Base-by-base conservation (phyloP, 345 rosid species). In the Bretschneidera sinensis region DNA sequence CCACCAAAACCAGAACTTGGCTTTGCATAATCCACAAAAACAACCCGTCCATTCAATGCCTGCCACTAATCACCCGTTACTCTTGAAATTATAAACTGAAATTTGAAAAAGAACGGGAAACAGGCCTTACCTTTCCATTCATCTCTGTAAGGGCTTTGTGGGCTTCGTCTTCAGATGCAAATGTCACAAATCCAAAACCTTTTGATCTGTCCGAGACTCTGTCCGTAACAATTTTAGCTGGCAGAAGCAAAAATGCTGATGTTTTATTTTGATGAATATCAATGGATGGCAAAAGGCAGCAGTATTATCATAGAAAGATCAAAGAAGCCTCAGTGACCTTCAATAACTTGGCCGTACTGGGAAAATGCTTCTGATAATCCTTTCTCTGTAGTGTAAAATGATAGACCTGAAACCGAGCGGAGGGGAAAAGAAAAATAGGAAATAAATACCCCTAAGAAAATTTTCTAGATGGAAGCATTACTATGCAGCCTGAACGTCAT, bases 141-240 rank as follows among this genome's bases (percentile, higher is more conserved):
- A 89, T 77, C 68, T 78, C 81, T 22, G 61, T 60, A 31, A 84
- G 19, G 14, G 96, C 98, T 59, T 70, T 79, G 39, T 64, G 17
- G 31, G 98, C 94, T 72, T 92, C 97, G 10, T 87, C 87, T 24
- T 52, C 76, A 21, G 96, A 85, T 34, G 96, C 97, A 76, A 75
- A 92, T 31, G 94, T 87, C 55, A 89, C 94, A 63, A 92, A 89
- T 1, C 94, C 94, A 35, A 92, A 89, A 24, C 94, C 98, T 77
- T 89, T 87, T 1, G 90, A 76, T 78, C 70, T 84, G 13, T 85
- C 81, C 0, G 88, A 68, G 51, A 78, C 78, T 79, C 85, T 81
- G 67, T 92, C 96, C 71, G 51, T 66, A 0, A 89, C 60, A 61
- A 92, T 62, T 70, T 80, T 81, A 10, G 96, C 96, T 89, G 84